Percentiles rank a stretch among this genome's conserved stretches.
These are phyloP conservation scores for Xanthoceras sorbifolium DNA, from an alignment of 345 rosid species.

Conservation along the genomic window DNA sequence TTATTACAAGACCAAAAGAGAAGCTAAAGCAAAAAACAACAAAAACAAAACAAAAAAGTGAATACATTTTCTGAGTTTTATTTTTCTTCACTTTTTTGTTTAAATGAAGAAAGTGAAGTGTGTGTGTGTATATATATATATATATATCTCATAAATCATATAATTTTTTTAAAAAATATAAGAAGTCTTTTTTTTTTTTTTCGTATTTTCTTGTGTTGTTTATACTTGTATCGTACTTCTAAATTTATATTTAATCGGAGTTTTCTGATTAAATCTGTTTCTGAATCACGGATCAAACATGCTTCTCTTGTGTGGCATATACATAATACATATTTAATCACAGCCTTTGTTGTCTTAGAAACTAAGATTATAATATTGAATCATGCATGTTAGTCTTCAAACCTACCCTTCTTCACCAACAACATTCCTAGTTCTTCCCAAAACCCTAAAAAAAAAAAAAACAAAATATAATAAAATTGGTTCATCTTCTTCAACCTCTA, in stretches of 20 bases:
- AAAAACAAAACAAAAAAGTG: neutral
- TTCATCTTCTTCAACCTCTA: neutral
- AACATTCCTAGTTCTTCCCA: neutral
- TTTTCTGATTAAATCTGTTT: no score
- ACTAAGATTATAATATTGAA: neutral
- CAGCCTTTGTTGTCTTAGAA: neutral
- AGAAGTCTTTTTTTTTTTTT: no score
- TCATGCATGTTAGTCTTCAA: neutral
- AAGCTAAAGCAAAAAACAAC: neutral
- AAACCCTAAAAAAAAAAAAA: neutral
- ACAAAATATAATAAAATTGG: no score
- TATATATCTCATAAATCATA: no score
- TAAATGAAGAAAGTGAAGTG: no score
- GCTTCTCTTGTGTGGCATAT: no score
- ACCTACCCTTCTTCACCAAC: slow-evolving; percentile 9
- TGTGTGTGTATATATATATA: no score
- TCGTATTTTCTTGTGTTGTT: neutral
- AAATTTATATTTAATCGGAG: no score
- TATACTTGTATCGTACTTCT: no score
- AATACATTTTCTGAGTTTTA: neutral
- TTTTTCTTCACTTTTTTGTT: neutral
- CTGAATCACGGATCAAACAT: neutral
- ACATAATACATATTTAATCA: neutral
- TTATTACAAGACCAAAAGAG: no score
- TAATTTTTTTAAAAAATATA: no score